Conservation (phyloP, 257 asterid species). For the Solanum ossicruentum region DNA sequence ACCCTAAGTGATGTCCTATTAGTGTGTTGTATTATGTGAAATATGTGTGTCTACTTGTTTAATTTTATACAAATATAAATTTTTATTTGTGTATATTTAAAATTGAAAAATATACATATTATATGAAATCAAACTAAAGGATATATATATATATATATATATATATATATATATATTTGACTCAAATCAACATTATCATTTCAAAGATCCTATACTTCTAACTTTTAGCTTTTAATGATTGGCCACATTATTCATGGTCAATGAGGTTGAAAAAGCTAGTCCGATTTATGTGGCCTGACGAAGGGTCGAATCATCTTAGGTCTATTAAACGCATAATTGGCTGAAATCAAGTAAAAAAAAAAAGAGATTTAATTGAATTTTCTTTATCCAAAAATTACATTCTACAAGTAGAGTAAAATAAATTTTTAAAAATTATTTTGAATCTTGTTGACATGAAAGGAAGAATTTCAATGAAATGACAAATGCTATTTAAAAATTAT, state of each 20-base stretch:
- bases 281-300: background rate
- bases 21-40: too few species aligned
- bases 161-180: too few species aligned
- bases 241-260: background rate
- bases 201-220: background rate
- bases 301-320: background rate
- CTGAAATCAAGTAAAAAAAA: too few species aligned
- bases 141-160: background rate
- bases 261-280: background rate
- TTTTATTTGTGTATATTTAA: background rate
- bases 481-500: background rate
- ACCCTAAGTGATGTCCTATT: background rate
- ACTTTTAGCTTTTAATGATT: background rate
- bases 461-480: background rate
- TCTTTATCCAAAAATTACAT: background rate
- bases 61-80: background rate
- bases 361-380: background rate
- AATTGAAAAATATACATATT: background rate
- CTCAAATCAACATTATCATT: background rate
- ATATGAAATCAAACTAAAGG: background rate
- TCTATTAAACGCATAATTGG: background rate
- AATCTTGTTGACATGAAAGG: background rate
- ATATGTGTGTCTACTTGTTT: background rate
- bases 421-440: background rate
- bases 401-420: background rate